Conservation (phyloP, 352 stramenopile genomes). For the Phytophthora palmivora region DNA sequence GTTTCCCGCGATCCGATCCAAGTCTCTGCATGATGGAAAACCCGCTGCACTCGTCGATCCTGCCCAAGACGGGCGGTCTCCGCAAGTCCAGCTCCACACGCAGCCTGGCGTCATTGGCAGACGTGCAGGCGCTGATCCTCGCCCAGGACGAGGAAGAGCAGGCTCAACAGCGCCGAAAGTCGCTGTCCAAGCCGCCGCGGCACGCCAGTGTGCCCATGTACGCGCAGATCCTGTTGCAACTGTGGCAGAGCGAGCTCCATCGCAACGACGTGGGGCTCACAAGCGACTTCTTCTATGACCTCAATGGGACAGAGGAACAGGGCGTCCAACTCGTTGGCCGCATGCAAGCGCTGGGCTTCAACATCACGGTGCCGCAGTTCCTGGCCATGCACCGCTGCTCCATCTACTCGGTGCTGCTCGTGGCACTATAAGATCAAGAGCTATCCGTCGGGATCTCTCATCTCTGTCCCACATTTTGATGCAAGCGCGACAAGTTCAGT, state of each 20-base stretch:
- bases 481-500: conserved; percentile 10
- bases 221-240: conserved; percentile 65
- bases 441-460: conserved; percentile 10
- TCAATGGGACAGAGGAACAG: conserved; percentile 65
- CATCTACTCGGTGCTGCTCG: conserved; percentile 74
- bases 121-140: conserved; percentile 50
- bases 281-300: conserved; percentile 73
- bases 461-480: conserved; percentile 13
- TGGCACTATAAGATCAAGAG: conserved; percentile 49
- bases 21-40: conserved; percentile 42
- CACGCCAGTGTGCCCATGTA: conserved; percentile 73
- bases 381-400: conserved; percentile 69
- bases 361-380: conserved; percentile 69
- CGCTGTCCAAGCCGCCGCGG: conserved; percentile 65
- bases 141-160: conserved; percentile 58
- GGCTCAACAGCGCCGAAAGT: conserved; percentile 42
- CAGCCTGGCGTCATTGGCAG: conserved; percentile 46
- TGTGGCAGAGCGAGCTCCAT: conserved; percentile 73
- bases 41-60: conserved; percentile 33
- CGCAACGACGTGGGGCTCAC: conserved; percentile 65
- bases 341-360: conserved; percentile 73
- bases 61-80: conserved; percentile 40
- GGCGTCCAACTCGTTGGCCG: conserved; percentile 59
- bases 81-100: conserved; percentile 68
- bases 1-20: conserved; percentile 11